phyloP scores from a whole-genome alignment of 176 grass and related monocot species.

The Elymus sibiricus region DNA sequence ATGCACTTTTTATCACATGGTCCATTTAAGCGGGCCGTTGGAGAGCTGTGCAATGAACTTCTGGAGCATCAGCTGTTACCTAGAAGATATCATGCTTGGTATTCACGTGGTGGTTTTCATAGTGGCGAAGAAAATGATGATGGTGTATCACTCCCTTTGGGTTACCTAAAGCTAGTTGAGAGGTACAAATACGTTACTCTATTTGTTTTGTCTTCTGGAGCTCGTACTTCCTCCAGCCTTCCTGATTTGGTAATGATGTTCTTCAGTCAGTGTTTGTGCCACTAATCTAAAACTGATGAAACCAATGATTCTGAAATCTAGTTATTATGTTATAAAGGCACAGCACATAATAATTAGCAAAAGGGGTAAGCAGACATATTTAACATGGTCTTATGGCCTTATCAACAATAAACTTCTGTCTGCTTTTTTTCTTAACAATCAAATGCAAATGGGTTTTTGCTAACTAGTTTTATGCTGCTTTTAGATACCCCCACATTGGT shows the following conservation, averaged over 20 bases:
- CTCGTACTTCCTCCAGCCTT: not conserved
- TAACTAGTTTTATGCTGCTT: conserved; percentile 8
- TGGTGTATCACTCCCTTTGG: conserved; percentile 88
- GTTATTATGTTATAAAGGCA: not conserved
- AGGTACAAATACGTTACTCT: conserved; percentile 51
- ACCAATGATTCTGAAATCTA: not conserved
- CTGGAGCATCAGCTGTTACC: conserved; percentile 80
- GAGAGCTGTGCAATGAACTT: conserved; percentile 79
- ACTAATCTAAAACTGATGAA: conserved; percentile 18
- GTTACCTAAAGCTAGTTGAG: conserved; percentile 73
- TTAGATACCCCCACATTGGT: conserved; percentile 81
- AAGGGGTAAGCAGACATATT: not conserved
- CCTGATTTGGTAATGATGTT: not conserved
- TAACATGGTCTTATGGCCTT: not conserved
- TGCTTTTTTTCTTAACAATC: conserved; percentile 13
- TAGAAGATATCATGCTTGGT: conserved; percentile 99
- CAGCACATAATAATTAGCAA: not conserved
- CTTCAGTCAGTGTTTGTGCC: conserved; percentile 3
- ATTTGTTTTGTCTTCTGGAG: not conserved
- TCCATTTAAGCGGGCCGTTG: conserved; percentile 74
- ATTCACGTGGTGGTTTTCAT: conserved; percentile 60
- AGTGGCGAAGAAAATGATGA: conserved; percentile 90
- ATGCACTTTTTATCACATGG: conserved; percentile 95
- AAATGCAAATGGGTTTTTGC: conserved; percentile 5
- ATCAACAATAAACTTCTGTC: not conserved